phyloP scores from a whole-genome alignment of 176 grass and related monocot species.

The Pontederia paniculata region DNA sequence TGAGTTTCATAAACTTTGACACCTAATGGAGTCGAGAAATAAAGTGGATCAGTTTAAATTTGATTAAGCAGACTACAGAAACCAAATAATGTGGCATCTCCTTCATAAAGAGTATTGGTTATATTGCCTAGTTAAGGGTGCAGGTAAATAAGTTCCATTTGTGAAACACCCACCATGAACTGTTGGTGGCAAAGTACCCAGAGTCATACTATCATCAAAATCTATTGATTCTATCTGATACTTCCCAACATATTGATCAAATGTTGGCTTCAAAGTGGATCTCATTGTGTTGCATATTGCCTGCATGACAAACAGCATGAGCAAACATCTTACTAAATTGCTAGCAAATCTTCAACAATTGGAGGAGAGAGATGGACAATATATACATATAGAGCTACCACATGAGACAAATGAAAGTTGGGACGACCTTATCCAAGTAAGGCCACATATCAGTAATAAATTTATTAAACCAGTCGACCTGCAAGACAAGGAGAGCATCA shows the following conservation, averaged over 20 bases:
- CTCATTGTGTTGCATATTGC: conserved; percentile 79
- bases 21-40: conserved; percentile 19
- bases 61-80: conserved; percentile 1
- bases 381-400: background rate
- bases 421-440: conserved; percentile 78
- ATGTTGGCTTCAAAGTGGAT: conserved; percentile 46
- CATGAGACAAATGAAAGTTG: conserved; percentile 33
- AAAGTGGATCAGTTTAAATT: conserved; percentile 7
- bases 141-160: background rate
- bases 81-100: background rate
- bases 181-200: conserved; percentile 67
- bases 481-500: conserved; percentile 19
- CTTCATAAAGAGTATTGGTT: background rate
- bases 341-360: background rate
- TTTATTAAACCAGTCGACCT: conserved; percentile 91
- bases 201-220: conserved; percentile 50
- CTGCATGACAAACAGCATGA: conserved; percentile 31
- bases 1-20: conserved; percentile 77
- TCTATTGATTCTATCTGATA: conserved; percentile 80
- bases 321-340: background rate
- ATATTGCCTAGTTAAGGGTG: background rate
- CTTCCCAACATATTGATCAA: conserved; percentile 70
- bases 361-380: background rate
- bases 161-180: conserved; percentile 49
- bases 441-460: conserved; percentile 79